Conservation (phyloP, 495 filamentous ascomycete species). For the Cairneyella variabilis region DNA sequence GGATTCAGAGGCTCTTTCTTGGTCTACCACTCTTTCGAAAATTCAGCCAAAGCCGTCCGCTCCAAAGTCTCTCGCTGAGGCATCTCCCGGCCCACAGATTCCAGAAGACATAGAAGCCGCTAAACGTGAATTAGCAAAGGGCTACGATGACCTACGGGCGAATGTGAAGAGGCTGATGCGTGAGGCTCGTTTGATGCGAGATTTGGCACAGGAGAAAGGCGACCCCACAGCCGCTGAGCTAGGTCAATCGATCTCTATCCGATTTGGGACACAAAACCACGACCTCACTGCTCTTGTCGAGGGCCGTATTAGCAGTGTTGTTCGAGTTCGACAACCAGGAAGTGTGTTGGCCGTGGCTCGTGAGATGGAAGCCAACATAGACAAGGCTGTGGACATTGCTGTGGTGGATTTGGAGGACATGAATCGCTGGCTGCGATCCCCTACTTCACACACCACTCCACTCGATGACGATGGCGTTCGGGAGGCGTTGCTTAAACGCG, state of each 20-base stretch:
- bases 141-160: neutral
- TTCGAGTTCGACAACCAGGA: neutral
- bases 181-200: neutral
- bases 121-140: neutral
- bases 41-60: neutral
- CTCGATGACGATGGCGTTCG: neutral
- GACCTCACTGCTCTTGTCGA: neutral
- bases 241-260: neutral
- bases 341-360: neutral
- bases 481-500: neutral
- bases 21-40: neutral
- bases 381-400: neutral
- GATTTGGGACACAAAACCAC: neutral
- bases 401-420: constrained; percentile 6
- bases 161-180: neutral
- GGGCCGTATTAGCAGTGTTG: neutral
- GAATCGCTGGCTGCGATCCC: neutral
- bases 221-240: neutral
- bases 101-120: neutral
- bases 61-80: neutral
- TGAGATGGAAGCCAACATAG: neutral
- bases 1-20: neutral
- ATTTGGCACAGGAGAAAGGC: neutral
- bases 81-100: too few species aligned
- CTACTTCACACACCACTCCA: neutral